These are phyloP conservation scores for Serendipita sp. DNA, from an alignment of 768 basidiomycete genomes.

Conservation along the genomic window DNA sequence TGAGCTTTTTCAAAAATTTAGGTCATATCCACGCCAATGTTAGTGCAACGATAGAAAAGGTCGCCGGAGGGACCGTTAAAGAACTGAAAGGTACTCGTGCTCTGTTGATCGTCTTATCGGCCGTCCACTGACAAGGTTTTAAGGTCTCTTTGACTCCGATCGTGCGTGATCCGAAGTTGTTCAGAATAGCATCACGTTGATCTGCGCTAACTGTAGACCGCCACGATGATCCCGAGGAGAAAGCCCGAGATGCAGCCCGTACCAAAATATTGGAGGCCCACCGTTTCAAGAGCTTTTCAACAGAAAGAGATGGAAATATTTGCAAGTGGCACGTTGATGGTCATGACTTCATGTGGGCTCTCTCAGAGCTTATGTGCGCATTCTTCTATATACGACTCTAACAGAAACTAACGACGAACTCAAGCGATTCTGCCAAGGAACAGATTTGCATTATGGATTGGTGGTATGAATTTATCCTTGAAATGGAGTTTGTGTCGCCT, in stretches of 20 bases:
- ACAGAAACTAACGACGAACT: slow-evolving; percentile 21
- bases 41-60: neutral
- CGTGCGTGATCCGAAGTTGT: neutral
- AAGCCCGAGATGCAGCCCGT: slow-evolving; percentile 49
- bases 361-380: slow-evolving; percentile 49
- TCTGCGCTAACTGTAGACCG: slow-evolving; percentile 19
- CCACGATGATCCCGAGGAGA: slow-evolving; percentile 64
- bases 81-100: neutral
- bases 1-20: neutral
- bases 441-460: slow-evolving; percentile 72
- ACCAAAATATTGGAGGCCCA: slow-evolving; percentile 61
- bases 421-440: slow-evolving; percentile 32
- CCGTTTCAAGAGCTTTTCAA: slow-evolving; percentile 75
- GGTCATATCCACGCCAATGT: neutral
- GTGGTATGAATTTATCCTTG: slow-evolving; percentile 10
- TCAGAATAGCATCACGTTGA: neutral
- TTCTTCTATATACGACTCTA: slow-evolving; percentile 30
- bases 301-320: slow-evolving; percentile 44
- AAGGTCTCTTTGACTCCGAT: slow-evolving; percentile 1
- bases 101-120: neutral
- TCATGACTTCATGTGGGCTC: slow-evolving; percentile 91
- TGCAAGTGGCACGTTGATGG: slow-evolving; percentile 95
- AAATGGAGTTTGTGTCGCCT: neutral
- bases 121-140: neutral
- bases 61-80: neutral